phyloP scores from a whole-genome alignment of 345 rosid genomes.

The Euphorbia tirucalli region DNA sequence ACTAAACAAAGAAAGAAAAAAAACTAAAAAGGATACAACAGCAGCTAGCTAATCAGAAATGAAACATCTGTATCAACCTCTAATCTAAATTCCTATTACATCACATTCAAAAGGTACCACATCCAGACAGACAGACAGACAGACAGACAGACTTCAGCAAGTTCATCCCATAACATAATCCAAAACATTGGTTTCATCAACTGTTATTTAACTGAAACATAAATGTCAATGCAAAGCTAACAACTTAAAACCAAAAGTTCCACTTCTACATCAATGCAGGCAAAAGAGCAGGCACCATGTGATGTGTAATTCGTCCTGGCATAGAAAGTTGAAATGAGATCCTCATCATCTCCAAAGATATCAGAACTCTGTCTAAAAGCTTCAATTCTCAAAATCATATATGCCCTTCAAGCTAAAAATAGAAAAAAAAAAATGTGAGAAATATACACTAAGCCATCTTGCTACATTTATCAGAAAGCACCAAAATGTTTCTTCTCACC shows the following conservation, averaged over 20 bases:
- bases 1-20: neutral
- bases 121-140: conserved; percentile 29
- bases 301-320: neutral
- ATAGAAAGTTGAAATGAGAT: neutral
- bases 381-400: neutral
- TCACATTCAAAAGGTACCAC: conserved; percentile 19
- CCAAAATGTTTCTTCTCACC: neutral
- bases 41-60: neutral
- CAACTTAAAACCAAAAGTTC: conserved; percentile 25
- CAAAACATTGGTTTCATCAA: conserved; percentile 37
- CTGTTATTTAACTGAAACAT: conserved; percentile 29
- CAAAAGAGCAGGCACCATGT: neutral
- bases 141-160: conserved; percentile 17
- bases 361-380: neutral
- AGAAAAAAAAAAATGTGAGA: neutral
- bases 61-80: neutral
- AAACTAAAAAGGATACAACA: neutral
- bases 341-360: conserved; percentile 1
- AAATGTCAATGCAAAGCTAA: conserved; percentile 22
- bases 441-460: neutral
- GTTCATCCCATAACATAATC: conserved; percentile 36
- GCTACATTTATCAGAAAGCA: too few relatives aligned
- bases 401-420: neutral
- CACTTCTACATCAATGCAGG: conserved; percentile 16
- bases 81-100: conserved; percentile 40